Base-by-base conservation (phyloP, 1,139 yeast species). In the Taiozyma sp. region DNA sequence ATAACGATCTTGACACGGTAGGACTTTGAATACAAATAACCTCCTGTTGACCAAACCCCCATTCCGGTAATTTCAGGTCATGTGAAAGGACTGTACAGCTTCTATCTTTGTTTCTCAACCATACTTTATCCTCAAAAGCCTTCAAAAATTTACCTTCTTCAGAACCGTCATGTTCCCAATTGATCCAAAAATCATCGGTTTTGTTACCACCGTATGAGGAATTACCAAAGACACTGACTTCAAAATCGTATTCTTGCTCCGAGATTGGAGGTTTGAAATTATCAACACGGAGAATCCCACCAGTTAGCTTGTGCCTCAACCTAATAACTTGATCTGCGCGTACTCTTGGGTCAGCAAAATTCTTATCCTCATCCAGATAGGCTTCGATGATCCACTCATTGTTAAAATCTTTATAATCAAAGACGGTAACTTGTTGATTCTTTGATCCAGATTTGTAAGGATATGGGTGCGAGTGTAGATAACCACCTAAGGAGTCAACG, bases 191-290 rank as follows among this genome's bases (percentile, higher is more conserved):
- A 47, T 76, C 76, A 62, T 81, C 82, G 57, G 76, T 77, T 8
- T 71, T 64, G 53, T 81, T 80, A 3, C 81, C 85, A 1, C 57
- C 54, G 51, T 74, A 71, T 1, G 74, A 72, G 5, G 72, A 42
- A 55, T 79, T 78, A 8, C 88, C 89, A 45, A 81, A 71, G 56
- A 87, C 80, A 34, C 87, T 77, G 0, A 88, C 92, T 66, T 87
- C 93, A 55, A 73, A 78, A 58, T 89, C 83, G 63, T 88, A 87
- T 43, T 89, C 96, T 62, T 85, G 88, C 58, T 87, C 95, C 2
- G 91, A 79, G 29, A 87, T 75, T 7, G 96, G 96, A 0, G 96
- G 93, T 53, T 84, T 76, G 3, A 74, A 70, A 43, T 81, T 78
- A 10, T 70, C 55, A 7, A 84, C 84, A 49, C 81, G 80, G 39